Evolutionary conservation across 129 eudicot species (phyloP), one percentile per base, ranked within the genome.

Genomic region (Artemisia annua): DNA sequence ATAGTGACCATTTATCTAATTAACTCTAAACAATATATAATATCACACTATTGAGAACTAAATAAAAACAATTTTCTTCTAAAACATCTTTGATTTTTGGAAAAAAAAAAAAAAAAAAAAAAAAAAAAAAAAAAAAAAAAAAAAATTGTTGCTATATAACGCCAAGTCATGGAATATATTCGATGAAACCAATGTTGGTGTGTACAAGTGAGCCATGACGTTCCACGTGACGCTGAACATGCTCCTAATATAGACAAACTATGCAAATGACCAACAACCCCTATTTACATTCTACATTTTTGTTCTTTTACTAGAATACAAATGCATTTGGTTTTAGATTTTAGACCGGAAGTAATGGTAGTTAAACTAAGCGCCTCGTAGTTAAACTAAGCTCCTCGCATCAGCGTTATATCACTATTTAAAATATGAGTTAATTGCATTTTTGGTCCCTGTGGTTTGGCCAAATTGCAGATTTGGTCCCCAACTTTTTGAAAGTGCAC

Each of bases 171-270:
- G 11, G 10, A 44, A 56, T 6, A 67, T 30, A 69, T 59, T 69
- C 75, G 75, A 77, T 77, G 69, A 60, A 60, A 69, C 53, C 81
- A 11, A 77, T 75, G 81, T 30, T 22, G 24, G 49, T 11, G 19
- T 32, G 24, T 66, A 57, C 74, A 67, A 75, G 74, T 46, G 74
- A 57, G 75, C 68, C 74, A 75, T 67, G 74, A 46, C 64, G 67
- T 44, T 68, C 46, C 80, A 77, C 69, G 81, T 77, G 70, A 69
- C 30, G 55, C 63, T 74, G 30, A 64, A 74, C 26, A 73, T 73
- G 70, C 59, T 28, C 30, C 26, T 6, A 51, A 18, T 67, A 49
- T 56, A 15, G 70, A 77, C 75, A 71, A 63, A 39, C n/a, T 43
- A 14, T 44, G 30, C 48, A 5, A 49, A 70, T 61, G 72, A 12